phyloP scores from a whole-genome alignment of 2,329 filamentous ascomycete genomes.

The Colletotrichum nymphaeae region DNA sequence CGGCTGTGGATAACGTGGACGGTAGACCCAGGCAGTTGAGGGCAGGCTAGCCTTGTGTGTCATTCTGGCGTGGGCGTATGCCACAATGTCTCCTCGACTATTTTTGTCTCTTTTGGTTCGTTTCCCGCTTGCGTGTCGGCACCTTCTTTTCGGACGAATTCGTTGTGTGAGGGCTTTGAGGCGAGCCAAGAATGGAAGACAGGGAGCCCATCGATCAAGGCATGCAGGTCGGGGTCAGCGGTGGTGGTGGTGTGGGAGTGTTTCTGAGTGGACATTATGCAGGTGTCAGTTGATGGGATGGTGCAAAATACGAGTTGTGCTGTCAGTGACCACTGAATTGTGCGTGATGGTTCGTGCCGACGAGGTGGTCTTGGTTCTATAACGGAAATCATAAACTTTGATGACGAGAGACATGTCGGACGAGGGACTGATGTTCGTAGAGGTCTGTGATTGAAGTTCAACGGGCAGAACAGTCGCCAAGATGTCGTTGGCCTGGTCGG shows the following conservation, averaged over 20 bases:
- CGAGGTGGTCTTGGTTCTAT: not conserved
- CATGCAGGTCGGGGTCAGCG: slow-evolving; percentile 4
- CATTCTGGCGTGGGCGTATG: not conserved
- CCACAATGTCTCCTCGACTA: not conserved
- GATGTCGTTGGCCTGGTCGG: not conserved
- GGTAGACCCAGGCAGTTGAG: not conserved
- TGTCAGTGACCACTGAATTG: slow-evolving; percentile 10
- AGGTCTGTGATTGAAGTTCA: slow-evolving; percentile 14
- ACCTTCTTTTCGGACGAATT: slow-evolving; percentile 11
- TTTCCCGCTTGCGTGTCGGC: slow-evolving; percentile 7
- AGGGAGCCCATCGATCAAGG: not conserved
- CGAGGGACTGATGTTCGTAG: not conserved
- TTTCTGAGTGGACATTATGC: slow-evolving; percentile 16
- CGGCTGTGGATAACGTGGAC: not conserved
- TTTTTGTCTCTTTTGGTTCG: slow-evolving; percentile 5
- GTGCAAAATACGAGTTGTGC: slow-evolving; percentile 19
- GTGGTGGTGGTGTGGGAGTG: slow-evolving; percentile 11
- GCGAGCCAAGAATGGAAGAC: not conserved
- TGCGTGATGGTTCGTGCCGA: not conserved
- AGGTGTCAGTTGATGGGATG: slow-evolving; percentile 32
- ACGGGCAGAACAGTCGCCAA: not conserved
- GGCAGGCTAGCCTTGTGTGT: not conserved
- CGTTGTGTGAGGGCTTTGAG: not conserved
- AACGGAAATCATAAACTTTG: not conserved
- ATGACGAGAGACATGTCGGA: slow-evolving; percentile 2